Evolutionary conservation across 495 filamentous ascomycete species (phyloP), one percentile per base, ranked within the genome.

Genomic region (Lophiostoma macrostomum): DNA sequence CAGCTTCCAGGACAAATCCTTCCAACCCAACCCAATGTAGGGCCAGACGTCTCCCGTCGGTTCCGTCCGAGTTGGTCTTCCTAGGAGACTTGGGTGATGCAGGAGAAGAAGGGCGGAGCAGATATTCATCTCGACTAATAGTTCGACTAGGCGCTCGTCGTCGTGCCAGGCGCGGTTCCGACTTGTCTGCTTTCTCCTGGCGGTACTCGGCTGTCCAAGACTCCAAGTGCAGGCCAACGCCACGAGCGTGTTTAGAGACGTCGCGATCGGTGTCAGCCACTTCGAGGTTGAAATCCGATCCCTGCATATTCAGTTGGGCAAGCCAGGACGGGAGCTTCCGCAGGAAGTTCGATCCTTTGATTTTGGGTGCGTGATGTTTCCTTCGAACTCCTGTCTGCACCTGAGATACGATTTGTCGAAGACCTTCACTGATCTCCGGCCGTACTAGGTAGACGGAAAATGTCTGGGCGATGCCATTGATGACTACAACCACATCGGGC

Each of bases 161-260:
- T 41, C 80, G 70, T 14, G 76, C 76, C 4, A 72, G 57, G 10
- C 75, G 74, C 40, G 77, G 71, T 27, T 75, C 70, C 1, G 76
- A 50, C 1, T 72, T 65, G 44, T 90, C 86, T 7, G 79, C 72
- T 61, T 83, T 88, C 59, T 94, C 84, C 13, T 88, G 85, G 53
- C 83, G 84, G 69, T 97, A 99, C 52, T 96, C 91, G 7, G 90
- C 83, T 1, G 84, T 87, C 89, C 89, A 95, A 0, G 86, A 88
- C 56, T 96, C 88, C 11, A 97, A 68, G 58, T 96, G 89, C 8
- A 97, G 61, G 2, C 88, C 88, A 40, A 93, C 74, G 19, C 93
- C 93, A 37, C 88, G 80, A 7, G 84, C 81, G 27, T 87, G 76
- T 35, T 82, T 77, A 5, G 90, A 93, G 22, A 96, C 87, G 4